These are phyloP conservation scores for Oryza longistaminata DNA, from an alignment of 176 grass and related monocot genomes.

Conservation along the genomic window DNA sequence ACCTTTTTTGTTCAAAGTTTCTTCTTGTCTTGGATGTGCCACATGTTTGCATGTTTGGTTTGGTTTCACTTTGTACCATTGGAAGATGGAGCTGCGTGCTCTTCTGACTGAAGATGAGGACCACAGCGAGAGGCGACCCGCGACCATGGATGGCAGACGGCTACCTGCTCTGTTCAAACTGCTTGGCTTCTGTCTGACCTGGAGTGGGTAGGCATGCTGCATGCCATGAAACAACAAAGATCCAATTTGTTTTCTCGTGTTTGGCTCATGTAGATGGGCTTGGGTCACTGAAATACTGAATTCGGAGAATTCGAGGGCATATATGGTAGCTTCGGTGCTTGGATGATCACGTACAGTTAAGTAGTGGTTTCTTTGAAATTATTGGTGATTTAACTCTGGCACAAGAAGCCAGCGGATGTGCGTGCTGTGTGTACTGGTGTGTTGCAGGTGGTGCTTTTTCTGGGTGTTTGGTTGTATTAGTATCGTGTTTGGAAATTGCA, in stretches of 20 bases:
- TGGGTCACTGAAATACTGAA: conserved; percentile 28
- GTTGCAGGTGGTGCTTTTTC: conserved; percentile 1
- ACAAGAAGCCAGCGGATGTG: conserved; percentile 31
- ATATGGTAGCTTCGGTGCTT: not conserved
- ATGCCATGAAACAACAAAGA: not conserved
- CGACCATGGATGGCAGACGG: not conserved
- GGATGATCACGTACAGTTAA: not conserved
- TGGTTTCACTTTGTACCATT: not conserved
- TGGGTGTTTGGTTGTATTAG: not conserved
- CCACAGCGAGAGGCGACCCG: not conserved
- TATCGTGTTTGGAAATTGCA: not conserved
- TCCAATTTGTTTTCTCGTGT: not conserved
- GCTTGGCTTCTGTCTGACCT: not conserved
- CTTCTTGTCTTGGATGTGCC: not conserved
- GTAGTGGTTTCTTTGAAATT: not conserved
- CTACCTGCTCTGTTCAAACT: not conserved
- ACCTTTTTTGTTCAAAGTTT: not conserved
- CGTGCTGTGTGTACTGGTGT: conserved; percentile 5
- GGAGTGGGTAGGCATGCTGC: not conserved
- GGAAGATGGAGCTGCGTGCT: not conserved
- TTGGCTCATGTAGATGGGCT: not conserved
- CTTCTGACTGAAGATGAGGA: not conserved
- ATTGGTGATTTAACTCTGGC: not conserved
- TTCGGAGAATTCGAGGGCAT: not conserved
- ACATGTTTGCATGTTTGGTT: not conserved